These are phyloP conservation scores for Lodderomyces jiufengensis DNA, from an alignment of 1,139 yeast genomes.

Conservation along the genomic window DNA sequence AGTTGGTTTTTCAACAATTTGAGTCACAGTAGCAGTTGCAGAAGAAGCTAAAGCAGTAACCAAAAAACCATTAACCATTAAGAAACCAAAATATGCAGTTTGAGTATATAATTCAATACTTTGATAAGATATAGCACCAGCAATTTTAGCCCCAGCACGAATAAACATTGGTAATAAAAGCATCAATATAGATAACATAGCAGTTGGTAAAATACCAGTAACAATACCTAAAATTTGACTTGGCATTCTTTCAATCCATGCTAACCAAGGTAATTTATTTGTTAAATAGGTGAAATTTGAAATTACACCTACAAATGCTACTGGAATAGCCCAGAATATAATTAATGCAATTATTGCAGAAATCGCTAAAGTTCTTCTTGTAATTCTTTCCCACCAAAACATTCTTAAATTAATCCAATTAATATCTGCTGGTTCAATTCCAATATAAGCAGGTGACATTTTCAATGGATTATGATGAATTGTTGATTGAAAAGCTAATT, in stretches of 20 bases:
- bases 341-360: constrained; percentile 57
- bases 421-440: constrained; percentile 59
- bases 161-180: constrained; percentile 77
- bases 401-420: constrained; percentile 70
- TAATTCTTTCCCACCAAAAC: constrained; percentile 79
- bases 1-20: constrained; percentile 61
- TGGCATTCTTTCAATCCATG: constrained; percentile 65
- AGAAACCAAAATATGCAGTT: constrained; percentile 67
- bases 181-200: constrained; percentile 64
- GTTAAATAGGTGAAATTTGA: constrained; percentile 68
- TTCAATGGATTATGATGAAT: constrained; percentile 53
- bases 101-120: constrained; percentile 72
- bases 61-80: constrained; percentile 66
- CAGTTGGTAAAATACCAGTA: constrained; percentile 74
- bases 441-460: constrained; percentile 48
- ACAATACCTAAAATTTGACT: constrained; percentile 54
- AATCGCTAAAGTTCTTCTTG: constrained; percentile 55
- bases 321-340: constrained; percentile 83
- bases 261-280: constrained; percentile 57
- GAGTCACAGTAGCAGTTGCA: constrained; percentile 69
- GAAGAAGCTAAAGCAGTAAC: constrained; percentile 70
- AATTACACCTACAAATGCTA: constrained; percentile 76
- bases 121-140: constrained; percentile 66
- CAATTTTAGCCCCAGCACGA: constrained; percentile 61
- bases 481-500: constrained; percentile 61